phyloP scores from a whole-genome alignment of 1,139 yeast species.

The Groenewaldozyma sp. region DNA sequence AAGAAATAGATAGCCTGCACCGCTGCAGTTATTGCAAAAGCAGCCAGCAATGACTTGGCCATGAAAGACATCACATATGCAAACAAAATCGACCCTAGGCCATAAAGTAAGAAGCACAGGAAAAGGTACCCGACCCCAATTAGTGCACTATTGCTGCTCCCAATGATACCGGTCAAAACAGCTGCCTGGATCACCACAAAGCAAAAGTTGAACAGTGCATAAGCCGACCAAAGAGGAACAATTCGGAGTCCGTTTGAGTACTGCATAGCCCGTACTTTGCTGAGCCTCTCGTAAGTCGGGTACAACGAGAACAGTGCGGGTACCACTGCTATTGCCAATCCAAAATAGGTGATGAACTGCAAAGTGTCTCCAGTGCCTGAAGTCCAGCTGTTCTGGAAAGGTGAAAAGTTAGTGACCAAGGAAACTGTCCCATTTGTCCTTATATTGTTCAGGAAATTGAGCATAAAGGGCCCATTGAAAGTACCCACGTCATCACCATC shows the following conservation, averaged over 20 bases:
- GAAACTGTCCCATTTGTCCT: slow-evolving; percentile 24
- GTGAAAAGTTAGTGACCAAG: slow-evolving; percentile 26
- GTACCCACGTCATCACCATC: slow-evolving; percentile 21
- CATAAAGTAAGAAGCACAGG: slow-evolving; percentile 26
- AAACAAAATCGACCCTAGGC: slow-evolving; percentile 24
- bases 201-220: slow-evolving; percentile 23
- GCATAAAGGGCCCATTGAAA: slow-evolving; percentile 19
- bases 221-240: slow-evolving; percentile 30
- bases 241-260: slow-evolving; percentile 32
- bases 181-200: slow-evolving; percentile 21
- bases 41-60: slow-evolving; percentile 29
- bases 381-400: slow-evolving; percentile 28
- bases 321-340: slow-evolving; percentile 29
- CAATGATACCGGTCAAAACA: slow-evolving; percentile 23
- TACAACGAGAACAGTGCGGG: slow-evolving; percentile 31
- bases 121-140: slow-evolving; percentile 29
- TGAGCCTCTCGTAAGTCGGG: slow-evolving; percentile 31
- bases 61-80: slow-evolving; percentile 28
- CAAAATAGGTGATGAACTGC: slow-evolving; percentile 29
- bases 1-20: slow-evolving; percentile 27
- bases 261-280: slow-evolving; percentile 31
- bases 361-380: slow-evolving; percentile 27
- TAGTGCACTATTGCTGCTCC: slow-evolving; percentile 17
- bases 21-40: slow-evolving; percentile 31
- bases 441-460: slow-evolving; percentile 26